phyloP scores from a whole-genome alignment of 305 asterid genomes.

The Fraxinus sp. region DNA sequence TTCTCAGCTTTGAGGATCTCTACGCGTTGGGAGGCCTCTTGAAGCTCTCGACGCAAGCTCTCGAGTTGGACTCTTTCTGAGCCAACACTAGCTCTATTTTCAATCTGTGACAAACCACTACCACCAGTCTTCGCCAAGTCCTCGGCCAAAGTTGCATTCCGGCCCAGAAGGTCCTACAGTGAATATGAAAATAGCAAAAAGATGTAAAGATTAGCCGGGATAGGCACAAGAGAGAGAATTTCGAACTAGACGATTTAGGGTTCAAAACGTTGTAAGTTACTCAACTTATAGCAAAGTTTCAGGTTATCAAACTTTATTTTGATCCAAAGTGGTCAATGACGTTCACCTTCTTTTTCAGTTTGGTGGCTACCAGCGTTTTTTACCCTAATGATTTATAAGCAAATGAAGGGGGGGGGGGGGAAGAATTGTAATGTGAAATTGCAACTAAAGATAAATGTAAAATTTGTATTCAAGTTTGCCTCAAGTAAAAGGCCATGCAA shows the following conservation, averaged over 20 bases:
- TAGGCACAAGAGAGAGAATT: background rate
- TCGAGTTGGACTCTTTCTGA: conserved; percentile 72
- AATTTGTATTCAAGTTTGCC: background rate
- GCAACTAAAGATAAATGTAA: background rate
- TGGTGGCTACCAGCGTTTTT: background rate
- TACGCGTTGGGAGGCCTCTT: conserved; percentile 55
- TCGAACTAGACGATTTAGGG: background rate
- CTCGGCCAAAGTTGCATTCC: conserved; percentile 80
- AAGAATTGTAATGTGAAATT: background rate
- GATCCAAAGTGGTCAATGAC: background rate
- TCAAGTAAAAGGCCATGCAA: background rate
- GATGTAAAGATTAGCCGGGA: conserved; percentile 8
- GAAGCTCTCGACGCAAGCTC: conserved; percentile 68
- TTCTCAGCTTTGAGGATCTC: conserved; percentile 75
- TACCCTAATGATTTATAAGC: background rate
- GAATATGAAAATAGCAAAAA: conserved; percentile 8
- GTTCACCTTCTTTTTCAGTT: background rate
- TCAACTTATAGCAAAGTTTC: background rate
- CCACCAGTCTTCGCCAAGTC: conserved; percentile 72
- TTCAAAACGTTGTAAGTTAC: background rate
- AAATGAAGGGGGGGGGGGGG: background rate
- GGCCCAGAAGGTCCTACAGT: conserved; percentile 72
- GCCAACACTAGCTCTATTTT: conserved; percentile 48
- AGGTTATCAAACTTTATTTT: background rate
- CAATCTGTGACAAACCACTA: conserved; percentile 45